Evolutionary conservation across 768 basidiomycete species (phyloP).

Genomic region (Phlebiopsis flavidoalba): DNA sequence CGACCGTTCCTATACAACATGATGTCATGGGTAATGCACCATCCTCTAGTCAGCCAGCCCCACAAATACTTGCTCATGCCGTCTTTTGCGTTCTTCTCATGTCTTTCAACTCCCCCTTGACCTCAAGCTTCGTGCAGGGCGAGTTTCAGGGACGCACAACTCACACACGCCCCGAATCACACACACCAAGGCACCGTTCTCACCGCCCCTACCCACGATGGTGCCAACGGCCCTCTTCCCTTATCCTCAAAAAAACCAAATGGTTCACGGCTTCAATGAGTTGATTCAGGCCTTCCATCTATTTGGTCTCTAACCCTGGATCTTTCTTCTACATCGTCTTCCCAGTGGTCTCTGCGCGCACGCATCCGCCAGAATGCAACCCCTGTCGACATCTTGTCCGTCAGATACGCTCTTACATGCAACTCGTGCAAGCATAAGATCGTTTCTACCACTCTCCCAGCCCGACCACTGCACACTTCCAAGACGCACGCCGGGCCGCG

Average conservation of each 20-base stretch:
- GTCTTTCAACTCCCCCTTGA: slow-evolving; percentile 77
- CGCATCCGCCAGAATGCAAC: slow-evolving; percentile 9
- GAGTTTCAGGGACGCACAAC: slow-evolving; percentile 21
- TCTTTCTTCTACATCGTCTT: slow-evolving; percentile 56
- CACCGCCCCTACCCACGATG: slow-evolving; percentile 25
- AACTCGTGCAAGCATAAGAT: background rate
- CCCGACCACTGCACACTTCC: background rate
- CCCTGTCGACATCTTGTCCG: slow-evolving; percentile 1
- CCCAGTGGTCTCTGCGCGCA: slow-evolving; percentile 35
- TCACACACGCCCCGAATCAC: slow-evolving; percentile 30
- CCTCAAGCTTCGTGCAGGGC: slow-evolving; percentile 37
- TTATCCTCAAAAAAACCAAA: slow-evolving; percentile 7
- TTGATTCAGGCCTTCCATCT: slow-evolving; percentile 62
- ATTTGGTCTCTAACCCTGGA: slow-evolving; percentile 54
- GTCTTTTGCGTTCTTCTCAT: slow-evolving; percentile 80
- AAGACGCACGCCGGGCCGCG: slow-evolving; percentile 14
- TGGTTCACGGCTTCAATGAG: slow-evolving; percentile 45
- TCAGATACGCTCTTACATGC: slow-evolving; percentile 4
- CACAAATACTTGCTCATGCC: slow-evolving; percentile 76
- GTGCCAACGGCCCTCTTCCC: slow-evolving; percentile 15
- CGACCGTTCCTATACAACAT: slow-evolving; percentile 13
- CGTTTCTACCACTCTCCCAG: background rate
- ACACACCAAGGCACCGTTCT: slow-evolving; percentile 58
- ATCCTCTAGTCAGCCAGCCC: slow-evolving; percentile 17
- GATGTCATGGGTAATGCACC: slow-evolving; percentile 12